Conservation (phyloP, 2,329 filamentous ascomycete genomes). For the Cladosporium sp. region DNA sequence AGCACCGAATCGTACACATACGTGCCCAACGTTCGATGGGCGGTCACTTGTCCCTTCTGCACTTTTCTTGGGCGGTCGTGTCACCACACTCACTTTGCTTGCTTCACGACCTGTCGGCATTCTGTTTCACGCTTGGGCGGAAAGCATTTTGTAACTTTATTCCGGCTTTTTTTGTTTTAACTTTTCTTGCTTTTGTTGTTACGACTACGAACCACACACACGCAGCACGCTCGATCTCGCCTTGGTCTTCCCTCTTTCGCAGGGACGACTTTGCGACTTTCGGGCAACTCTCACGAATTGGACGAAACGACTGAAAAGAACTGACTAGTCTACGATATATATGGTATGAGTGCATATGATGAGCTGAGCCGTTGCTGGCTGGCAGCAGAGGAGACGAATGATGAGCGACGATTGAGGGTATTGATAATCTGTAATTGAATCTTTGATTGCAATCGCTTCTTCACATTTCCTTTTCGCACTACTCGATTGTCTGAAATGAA, state of each 20-base stretch:
- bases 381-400: neutral
- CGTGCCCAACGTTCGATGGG: too few species aligned
- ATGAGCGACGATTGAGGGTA: neutral
- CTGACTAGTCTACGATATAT: neutral
- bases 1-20: neutral
- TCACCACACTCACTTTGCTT: neutral
- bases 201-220: neutral
- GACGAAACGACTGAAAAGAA: neutral
- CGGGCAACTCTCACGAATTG: neutral
- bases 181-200: neutral
- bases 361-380: neutral
- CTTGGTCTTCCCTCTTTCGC: neutral
- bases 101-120: too few species aligned
- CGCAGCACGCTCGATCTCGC: neutral
- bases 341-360: conserved; percentile 8
- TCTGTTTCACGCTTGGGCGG: too few species aligned
- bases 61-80: neutral
- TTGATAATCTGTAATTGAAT: conserved; percentile 13
- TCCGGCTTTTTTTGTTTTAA: neutral
- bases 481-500: too few species aligned
- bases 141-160: neutral
- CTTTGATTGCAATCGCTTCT: neutral
- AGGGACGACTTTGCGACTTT: neutral
- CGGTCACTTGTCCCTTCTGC: neutral
- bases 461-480: too few species aligned